Base-by-base conservation (phyloP, 2,329 filamentous ascomycete species). In the Dothistroma pini region DNA sequence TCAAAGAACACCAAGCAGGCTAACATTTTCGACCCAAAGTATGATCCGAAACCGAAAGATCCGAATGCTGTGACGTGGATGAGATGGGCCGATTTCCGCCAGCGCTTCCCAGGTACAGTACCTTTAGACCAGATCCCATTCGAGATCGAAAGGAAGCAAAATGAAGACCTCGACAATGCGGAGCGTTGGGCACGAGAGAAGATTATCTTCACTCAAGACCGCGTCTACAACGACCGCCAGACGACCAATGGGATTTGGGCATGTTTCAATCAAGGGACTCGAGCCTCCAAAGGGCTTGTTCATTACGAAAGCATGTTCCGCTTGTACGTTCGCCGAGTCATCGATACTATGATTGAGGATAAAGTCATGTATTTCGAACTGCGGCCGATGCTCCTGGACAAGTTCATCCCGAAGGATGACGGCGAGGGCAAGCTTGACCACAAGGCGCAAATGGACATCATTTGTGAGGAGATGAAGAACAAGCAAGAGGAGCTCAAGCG, bases 351-450 rank as follows among this genome's bases (percentile, higher is more conserved):
- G 71, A 81, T 85, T 22, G 69, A 77, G 6, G 86, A 90, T 69
- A 84, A 84, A 49, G 86, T 90, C 65, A 87, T 88, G 74, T 90
- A 89, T 67, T 87, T 86, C 31, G 88, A 90, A 74, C 83, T 90
- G 47, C 81, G 88, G 31, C 87, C 86, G 2, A 90, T 89, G 75
- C 85, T 90, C 49, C 84, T 89, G 80, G 80, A 79, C 57, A 89
- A 89, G 68, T 81, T 82, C 48, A 81, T 90, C 8, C 86, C 82
- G 61, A 78, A 71, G 22, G 80, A 87, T 67, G 81, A 88, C 61
- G 86, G 86, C 2, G 75, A 70, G 1, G 65, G 68, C 0, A 73
- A 78, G 41, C 79, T 88, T 54, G 76, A 81, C 57, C 88, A 88
- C 63, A 68, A 71, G 38, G 82, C 76, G 1, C 88, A 89, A 57